phyloP scores from a whole-genome alignment of 805 yeast species.

The Ogataea nitratoaversa region DNA sequence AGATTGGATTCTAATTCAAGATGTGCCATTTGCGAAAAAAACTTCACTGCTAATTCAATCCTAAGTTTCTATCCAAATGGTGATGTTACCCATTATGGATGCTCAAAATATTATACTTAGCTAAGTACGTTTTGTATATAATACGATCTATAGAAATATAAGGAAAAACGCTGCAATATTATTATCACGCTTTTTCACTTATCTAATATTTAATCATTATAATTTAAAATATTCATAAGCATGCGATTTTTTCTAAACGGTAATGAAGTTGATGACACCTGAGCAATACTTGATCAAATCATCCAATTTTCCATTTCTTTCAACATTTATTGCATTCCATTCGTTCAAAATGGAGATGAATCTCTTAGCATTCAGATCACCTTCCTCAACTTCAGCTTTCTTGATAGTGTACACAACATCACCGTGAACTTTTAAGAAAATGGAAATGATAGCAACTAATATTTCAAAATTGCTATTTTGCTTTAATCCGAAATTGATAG shows the following conservation, averaged over 20 bases:
- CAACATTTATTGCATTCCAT: slow-evolving; percentile 42
- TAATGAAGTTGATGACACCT: slow-evolving; percentile 65
- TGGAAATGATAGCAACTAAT: slow-evolving; percentile 72
- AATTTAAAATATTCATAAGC: too few relatives aligned
- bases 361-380: slow-evolving; percentile 29
- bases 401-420: slow-evolving; percentile 52
- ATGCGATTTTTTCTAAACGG: slow-evolving; percentile 25
- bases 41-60: slow-evolving; percentile 40
- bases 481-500: slow-evolving; percentile 56
- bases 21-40: slow-evolving; percentile 60
- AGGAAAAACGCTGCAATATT: too few relatives aligned
- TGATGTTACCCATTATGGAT: slow-evolving; percentile 54
- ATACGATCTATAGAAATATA: too few relatives aligned
- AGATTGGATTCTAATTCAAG: slow-evolving; percentile 40
- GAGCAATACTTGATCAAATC: slow-evolving; percentile 72
- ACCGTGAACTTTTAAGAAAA: slow-evolving; percentile 75
- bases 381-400: slow-evolving; percentile 11
- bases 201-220: too few relatives aligned
- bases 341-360: slow-evolving; percentile 39
- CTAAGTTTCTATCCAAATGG: slow-evolving; percentile 44
- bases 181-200: too few relatives aligned
- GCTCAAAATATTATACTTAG: slow-evolving; percentile 26
- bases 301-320: slow-evolving; percentile 51
- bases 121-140: background rate
- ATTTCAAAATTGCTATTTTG: slow-evolving; percentile 66